These are phyloP conservation scores for Fraxinus quadrangulata DNA, from an alignment of 257 asterid species.

Conservation along the genomic window DNA sequence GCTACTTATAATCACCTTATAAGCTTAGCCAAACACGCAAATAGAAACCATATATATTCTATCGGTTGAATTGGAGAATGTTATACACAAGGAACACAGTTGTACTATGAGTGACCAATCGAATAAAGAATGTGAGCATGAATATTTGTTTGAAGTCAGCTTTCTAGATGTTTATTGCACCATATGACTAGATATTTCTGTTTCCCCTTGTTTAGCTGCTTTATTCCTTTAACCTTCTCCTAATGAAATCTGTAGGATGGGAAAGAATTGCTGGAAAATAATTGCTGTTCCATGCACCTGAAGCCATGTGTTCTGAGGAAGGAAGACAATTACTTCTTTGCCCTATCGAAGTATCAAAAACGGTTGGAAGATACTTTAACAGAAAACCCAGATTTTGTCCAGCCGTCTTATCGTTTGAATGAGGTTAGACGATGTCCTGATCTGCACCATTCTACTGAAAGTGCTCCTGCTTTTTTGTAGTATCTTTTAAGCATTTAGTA, in stretches of 20 bases:
- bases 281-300: constrained; percentile 89
- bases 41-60: background rate
- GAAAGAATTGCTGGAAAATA: constrained; percentile 81
- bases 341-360: constrained; percentile 86
- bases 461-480: constrained; percentile 2
- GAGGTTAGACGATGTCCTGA: constrained; percentile 50
- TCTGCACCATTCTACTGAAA: background rate
- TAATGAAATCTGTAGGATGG: constrained; percentile 63
- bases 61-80: background rate
- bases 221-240: constrained; percentile 16
- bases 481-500: background rate
- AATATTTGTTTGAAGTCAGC: background rate
- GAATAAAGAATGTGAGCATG: constrained; percentile 7
- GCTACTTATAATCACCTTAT: constrained; percentile 7
- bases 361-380: constrained; percentile 62
- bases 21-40: background rate
- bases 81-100: background rate
- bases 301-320: constrained; percentile 81
- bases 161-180: constrained; percentile 1
- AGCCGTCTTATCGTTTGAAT: constrained; percentile 86
- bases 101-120: background rate
- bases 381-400: constrained; percentile 78
- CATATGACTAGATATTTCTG: background rate
- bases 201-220: constrained; percentile 6
- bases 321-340: constrained; percentile 97